Percentiles rank a stretch among this genome's conserved stretches.
phyloP scores from a whole-genome alignment of 208 protist species.

The Wallacemonas collosoma region DNA sequence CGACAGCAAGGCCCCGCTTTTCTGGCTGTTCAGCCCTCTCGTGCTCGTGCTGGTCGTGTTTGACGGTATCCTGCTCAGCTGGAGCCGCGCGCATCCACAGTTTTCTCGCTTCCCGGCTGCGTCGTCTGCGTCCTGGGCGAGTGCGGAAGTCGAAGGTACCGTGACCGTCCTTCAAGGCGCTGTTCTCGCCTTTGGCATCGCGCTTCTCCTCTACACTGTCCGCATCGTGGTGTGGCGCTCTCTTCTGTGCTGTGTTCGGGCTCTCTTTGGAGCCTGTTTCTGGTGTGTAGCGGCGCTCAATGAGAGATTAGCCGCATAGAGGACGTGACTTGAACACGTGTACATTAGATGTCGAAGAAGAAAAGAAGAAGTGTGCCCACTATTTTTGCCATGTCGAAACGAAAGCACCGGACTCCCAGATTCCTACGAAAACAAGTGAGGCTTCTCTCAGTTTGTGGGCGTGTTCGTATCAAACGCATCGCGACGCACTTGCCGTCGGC shows the following conservation, averaged over 20 bases:
- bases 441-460: too few species aligned
- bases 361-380: too few species aligned
- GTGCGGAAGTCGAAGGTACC: neutral
- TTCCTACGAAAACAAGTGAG: too few species aligned
- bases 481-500: too few species aligned
- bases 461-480: too few species aligned
- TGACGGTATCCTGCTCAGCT: constrained; percentile 21
- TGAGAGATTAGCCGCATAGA: neutral
- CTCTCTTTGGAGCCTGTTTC: constrained; percentile 8
- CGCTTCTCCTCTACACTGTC: constrained; percentile 25
- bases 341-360: too few species aligned
- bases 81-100: constrained; percentile 1
- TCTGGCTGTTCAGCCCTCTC: constrained; percentile 24
- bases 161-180: constrained; percentile 27
- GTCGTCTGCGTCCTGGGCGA: neutral
- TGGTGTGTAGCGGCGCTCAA: constrained; percentile 5
- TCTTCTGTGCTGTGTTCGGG: neutral
- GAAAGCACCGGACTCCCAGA: neutral
- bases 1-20: neutral
- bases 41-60: constrained; percentile 25
- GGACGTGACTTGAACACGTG: neutral
- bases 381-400: neutral
- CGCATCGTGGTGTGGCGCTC: constrained; percentile 7
- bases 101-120: neutral
- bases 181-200: constrained; percentile 16